Conservation (phyloP, 2,329 filamentous ascomycete genomes). For the Exophiala oligosperma region DNA sequence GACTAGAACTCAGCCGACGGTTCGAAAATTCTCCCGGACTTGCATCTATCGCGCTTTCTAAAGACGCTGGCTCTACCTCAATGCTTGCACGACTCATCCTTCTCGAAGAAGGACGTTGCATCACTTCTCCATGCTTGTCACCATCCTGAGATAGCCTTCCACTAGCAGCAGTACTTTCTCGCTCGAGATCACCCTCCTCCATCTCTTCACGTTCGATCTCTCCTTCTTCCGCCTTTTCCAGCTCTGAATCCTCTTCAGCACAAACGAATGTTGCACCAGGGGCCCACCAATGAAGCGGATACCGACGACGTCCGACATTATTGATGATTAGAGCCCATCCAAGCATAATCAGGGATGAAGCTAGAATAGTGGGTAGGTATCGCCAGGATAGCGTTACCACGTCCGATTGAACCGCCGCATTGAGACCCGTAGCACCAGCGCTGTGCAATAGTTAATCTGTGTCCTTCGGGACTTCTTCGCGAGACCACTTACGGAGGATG, state of each 20-base stretch:
- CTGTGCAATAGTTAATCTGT: neutral
- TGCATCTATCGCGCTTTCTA: constrained; percentile 5
- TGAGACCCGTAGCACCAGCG: constrained; percentile 37
- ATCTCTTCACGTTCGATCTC: constrained; percentile 10
- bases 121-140: neutral
- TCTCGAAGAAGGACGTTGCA: neutral
- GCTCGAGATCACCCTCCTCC: constrained; percentile 11
- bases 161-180: constrained; percentile 9
- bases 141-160: neutral
- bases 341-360: constrained; percentile 34
- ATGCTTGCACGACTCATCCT: neutral
- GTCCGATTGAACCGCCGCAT: constrained; percentile 32
- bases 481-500: constrained; percentile 32
- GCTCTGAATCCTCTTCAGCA: constrained; percentile 6
- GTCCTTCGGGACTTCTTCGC: neutral
- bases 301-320: constrained; percentile 34
- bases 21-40: constrained; percentile 6
- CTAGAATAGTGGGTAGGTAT: constrained; percentile 33
- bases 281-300: constrained; percentile 36
- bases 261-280: constrained; percentile 20
- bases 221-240: constrained; percentile 13
- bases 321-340: constrained; percentile 34
- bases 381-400: constrained; percentile 36
- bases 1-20: constrained; percentile 7
- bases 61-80: constrained; percentile 2